Evolutionary conservation across 2,329 filamentous ascomycete species (phyloP).

Genomic region (Aspergillus pseudoterreus): DNA sequence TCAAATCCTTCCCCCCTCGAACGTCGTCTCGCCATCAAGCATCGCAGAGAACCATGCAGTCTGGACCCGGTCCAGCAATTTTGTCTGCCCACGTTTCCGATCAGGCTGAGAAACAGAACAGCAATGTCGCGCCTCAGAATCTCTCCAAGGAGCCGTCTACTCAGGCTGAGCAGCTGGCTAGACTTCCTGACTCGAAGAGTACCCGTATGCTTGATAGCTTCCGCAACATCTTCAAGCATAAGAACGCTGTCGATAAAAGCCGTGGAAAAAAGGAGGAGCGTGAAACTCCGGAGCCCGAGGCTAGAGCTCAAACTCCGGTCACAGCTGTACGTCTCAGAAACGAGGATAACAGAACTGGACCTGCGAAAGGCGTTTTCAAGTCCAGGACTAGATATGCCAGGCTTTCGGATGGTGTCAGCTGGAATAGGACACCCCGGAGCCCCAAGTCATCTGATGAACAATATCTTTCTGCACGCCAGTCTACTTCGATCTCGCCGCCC

Average conservation of each 20-base stretch:
- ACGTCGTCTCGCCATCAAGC: conserved; percentile 12
- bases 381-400: conserved; percentile 6
- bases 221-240: conserved; percentile 19
- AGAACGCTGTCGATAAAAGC: conserved; percentile 6
- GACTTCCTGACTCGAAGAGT: conserved; percentile 11
- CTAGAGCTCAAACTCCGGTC: conserved; percentile 1
- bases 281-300: neutral
- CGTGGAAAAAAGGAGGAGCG: conserved; percentile 4
- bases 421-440: conserved; percentile 11
- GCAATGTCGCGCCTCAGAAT: conserved; percentile 3
- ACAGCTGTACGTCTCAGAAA: neutral
- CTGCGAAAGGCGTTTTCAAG: conserved; percentile 3
- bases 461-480: neutral
- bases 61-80: neutral
- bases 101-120: neutral
- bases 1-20: conserved; percentile 10
- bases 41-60: conserved; percentile 4
- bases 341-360: conserved; percentile 1
- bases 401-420: conserved; percentile 8
- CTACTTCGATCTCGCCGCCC: neutral
- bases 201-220: conserved; percentile 15
- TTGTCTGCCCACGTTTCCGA: neutral
- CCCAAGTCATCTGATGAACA: conserved; percentile 2
- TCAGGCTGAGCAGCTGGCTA: neutral
- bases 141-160: neutral